Percentiles rank a stretch among this genome's conserved stretches.
These are phyloP conservation scores for Rhizophlyctis rosea DNA, from an alignment of 192 early-diverging fungal species.

Conservation along the genomic window DNA sequence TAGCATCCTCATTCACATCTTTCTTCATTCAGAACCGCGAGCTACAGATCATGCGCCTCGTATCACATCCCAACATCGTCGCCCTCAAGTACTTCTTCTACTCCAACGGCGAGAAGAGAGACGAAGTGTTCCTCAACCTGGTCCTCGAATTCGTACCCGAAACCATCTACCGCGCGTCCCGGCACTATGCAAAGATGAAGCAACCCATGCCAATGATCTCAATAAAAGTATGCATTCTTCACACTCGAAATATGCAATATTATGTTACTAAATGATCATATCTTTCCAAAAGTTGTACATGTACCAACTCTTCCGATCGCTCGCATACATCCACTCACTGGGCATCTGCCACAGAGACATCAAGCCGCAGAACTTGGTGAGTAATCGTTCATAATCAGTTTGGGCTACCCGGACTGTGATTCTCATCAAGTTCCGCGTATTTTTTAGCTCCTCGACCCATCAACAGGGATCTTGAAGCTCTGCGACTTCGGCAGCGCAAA, in stretches of 20 bases:
- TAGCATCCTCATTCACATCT: no score
- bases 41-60: constrained; percentile 89
- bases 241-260: not conserved
- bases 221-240: constrained; percentile 62
- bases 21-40: constrained; percentile 89
- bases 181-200: constrained; percentile 86
- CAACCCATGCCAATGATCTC: constrained; percentile 92
- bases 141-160: constrained; percentile 95
- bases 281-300: constrained; percentile 71
- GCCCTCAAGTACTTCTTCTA: constrained; percentile 91
- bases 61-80: constrained; percentile 91
- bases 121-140: constrained; percentile 95
- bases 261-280: not conserved
- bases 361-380: constrained; percentile 94
- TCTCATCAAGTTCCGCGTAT: not conserved
- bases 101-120: constrained; percentile 88
- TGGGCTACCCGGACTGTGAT: not conserved
- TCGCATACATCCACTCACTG: constrained; percentile 94
- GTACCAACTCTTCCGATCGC: constrained; percentile 96
- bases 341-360: constrained; percentile 99
- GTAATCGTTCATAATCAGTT: not conserved
- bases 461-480: constrained; percentile 89
- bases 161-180: constrained; percentile 90
- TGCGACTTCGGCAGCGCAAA: constrained; percentile 99
- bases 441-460: constrained; percentile 73